phyloP scores from a whole-genome alignment of 2,329 filamentous ascomycete genomes.

The Exophiala phaeomuriformis region DNA sequence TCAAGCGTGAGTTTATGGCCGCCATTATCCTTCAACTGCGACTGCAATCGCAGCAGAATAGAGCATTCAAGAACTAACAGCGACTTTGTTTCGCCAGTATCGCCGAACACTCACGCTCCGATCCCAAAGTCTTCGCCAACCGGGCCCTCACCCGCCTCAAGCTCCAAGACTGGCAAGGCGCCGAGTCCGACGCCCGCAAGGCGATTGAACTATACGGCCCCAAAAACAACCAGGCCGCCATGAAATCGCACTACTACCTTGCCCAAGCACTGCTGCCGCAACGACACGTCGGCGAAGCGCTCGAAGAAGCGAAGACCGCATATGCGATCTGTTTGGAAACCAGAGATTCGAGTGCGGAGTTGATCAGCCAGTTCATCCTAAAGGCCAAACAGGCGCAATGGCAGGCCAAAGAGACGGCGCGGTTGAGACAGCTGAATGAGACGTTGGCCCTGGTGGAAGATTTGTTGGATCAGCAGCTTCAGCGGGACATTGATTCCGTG shows the following conservation, averaged over 20 bases:
- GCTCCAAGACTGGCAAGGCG: conserved; percentile 64
- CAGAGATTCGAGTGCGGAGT: conserved; percentile 60
- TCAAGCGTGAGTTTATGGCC: conserved; percentile 36
- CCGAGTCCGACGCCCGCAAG: conserved; percentile 67
- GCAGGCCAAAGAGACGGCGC: conserved; percentile 59
- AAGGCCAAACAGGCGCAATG: conserved; percentile 79
- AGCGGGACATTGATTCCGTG: conserved; percentile 34
- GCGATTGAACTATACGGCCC: conserved; percentile 59
- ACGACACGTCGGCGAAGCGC: conserved; percentile 63
- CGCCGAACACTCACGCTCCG: conserved; percentile 61
- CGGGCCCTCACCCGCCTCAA: conserved; percentile 75
- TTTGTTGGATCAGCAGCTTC: conserved; percentile 36
- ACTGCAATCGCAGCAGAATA: no score
- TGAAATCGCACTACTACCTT: conserved; percentile 80
- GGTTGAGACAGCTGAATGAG: conserved; percentile 41
- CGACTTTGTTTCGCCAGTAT: conserved; percentile 47
- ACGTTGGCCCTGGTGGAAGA: conserved; percentile 37
- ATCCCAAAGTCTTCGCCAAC: conserved; percentile 79
- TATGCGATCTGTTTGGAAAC: conserved; percentile 61
- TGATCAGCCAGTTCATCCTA: conserved; percentile 67
- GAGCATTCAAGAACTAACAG: no score
- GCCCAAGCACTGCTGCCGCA: conserved; percentile 76
- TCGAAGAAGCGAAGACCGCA: conserved; percentile 61
- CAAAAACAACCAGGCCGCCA: conserved; percentile 46
- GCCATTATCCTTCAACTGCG: background rate